phyloP scores from a whole-genome alignment of 1,139 yeast genomes.

The Yarrowia galli region DNA sequence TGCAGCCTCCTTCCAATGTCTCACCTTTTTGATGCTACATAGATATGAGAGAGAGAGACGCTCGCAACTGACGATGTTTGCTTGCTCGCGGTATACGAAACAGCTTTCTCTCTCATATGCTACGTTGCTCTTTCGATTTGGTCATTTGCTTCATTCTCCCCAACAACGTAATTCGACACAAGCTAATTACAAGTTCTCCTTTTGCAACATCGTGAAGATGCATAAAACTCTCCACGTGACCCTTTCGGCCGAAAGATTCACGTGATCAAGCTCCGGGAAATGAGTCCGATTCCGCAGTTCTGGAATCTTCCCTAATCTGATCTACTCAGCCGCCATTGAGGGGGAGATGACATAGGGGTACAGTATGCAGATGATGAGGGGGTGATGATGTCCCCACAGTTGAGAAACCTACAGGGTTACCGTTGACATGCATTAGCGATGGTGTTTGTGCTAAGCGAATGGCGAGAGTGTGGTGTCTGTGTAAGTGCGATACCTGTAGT shows the following conservation, averaged over 20 bases:
- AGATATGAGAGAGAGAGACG: not conserved
- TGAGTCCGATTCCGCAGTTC: not conserved
- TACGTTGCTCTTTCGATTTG: not conserved
- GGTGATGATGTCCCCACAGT: not conserved
- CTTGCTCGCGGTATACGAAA: not conserved
- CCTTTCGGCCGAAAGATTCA: not conserved
- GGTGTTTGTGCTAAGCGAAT: not conserved
- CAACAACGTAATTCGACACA: not conserved
- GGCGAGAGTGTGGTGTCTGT: no score
- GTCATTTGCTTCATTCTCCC: not conserved
- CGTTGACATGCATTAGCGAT: not conserved
- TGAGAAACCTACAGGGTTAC: not conserved
- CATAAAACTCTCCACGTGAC: not conserved
- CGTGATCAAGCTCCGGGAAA: not conserved
- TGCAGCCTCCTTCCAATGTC: not conserved
- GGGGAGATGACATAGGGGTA: no score
- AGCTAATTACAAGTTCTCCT: not conserved
- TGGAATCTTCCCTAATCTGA: not conserved
- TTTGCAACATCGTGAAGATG: not conserved
- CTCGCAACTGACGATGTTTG: not conserved
- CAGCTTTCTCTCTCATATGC: not conserved
- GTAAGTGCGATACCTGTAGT: no score
- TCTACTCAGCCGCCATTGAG: conserved; percentile 1
- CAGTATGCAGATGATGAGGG: not conserved
- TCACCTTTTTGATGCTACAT: not conserved